Evolutionary conservation across 2,329 filamentous ascomycete species (phyloP), one percentile per base, ranked within the genome.

Genomic region (Trichoderma sp.): DNA sequence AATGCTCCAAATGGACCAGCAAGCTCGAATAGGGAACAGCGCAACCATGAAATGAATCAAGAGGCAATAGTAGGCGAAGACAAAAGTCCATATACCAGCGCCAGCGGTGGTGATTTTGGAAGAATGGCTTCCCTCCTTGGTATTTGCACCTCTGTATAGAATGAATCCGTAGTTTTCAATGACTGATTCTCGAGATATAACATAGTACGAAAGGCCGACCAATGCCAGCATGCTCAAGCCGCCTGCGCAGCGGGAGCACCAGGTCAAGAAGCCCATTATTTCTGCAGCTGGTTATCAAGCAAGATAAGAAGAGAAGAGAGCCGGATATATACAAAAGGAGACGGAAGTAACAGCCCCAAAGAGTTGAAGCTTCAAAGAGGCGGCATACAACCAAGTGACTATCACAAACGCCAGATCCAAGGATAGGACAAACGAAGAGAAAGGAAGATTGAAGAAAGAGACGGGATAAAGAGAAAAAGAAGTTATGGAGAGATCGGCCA

Each of bases 41-140:
- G 87, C 86, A 73, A 90, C 88, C 66, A 91, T 81, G 66, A 88
- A 68, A 76, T 92, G 90, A 68, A 91, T 85, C 39, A 90, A 76
- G 21, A 91, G 80, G 64, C 86, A 88, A 78, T 91, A 92, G 74
- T 87, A 88, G 60, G 88, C 84, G 74, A 90, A 90, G 34, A 87
- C 37, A 59, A 82, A 76, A 16, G 85, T 86, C 81, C 81, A 86
- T 59, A 83, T 74, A 37, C 85, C 84, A 49, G 80, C 83, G 32
- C 84, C 83, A 5, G 18, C 2, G 46, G 79, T 74, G 1, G 72
- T 72, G 4, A 76, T 72, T 3, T 75, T 72, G 16, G 77, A 75
- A 13, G 78, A 75, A 55, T 79, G 75, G 72, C 77, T 71, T 14
- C 71, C 70, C 30, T 66, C 71, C 70, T 77, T 75, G 71, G 72